Base-by-base conservation (phyloP, 2,329 filamentous ascomycete species). In the Beauveria bassiana region DNA sequence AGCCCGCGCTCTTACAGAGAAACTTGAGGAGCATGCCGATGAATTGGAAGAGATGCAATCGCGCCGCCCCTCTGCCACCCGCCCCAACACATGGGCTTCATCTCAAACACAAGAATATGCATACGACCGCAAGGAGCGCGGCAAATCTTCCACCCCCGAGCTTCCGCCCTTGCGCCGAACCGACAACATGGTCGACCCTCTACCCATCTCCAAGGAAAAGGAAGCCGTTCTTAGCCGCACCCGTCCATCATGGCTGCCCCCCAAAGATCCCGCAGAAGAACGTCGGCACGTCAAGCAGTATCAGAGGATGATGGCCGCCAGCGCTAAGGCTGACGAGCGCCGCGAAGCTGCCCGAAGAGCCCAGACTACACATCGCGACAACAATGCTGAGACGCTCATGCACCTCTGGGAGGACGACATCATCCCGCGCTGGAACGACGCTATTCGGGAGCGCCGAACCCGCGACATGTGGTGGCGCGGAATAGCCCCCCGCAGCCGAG, bases 221-320 rank as follows among this genome's bases (percentile, higher is more conserved):
- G 89, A 93, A 69, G 90, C 90, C 3, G 89, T 93, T 2, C 78
- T 95, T 24, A 91, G 89, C 26, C 82, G 91, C 20, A 95, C 90
- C 2, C 81, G 90, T 43, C 90, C 90, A 0, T 92, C 89, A 1
- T 95, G 91, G 91, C 78, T 95, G 2, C 90, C 91, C 1, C 90
- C 90, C 1, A 95, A 95, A 75, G 87, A 95, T 66, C 93, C 91
- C 2, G 89, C 89, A 59, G 95, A 99, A 73, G 95, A 99, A 76
- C 90, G 85, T 71, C 88, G 87, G 66, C 95, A 99, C 73, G 72
- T 99, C 66, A 92, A 85, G 69, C 86, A 95, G 71, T 95, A 93
- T 70, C 87, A 93, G 74, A 86, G 82, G 72, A 93, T 95, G 88
- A 90, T 93, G 87, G 81, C 79, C 0, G 78, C 77, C 50, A 86